Evolutionary conservation across 257 asterid species (phyloP).

Genomic region (Eucommia ulmoides): DNA sequence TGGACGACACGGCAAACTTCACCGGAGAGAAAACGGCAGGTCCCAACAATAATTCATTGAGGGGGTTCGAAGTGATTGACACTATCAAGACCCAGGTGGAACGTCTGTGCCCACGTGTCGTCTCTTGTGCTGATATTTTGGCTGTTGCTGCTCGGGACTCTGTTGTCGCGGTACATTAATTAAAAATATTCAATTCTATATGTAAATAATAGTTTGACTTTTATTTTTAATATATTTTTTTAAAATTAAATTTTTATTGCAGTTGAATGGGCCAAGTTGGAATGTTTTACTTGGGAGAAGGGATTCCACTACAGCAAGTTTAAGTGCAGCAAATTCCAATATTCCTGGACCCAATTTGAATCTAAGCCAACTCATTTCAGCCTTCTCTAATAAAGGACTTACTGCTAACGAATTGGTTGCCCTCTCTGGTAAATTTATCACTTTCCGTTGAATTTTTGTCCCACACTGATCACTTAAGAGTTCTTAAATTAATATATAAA

Average conservation of each 20-base stretch:
- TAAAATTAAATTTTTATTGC: too few relatives aligned
- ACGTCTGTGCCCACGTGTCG: constrained; percentile 29
- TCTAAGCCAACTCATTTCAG: constrained; percentile 35
- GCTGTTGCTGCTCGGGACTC: constrained; percentile 64
- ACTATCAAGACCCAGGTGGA: constrained; percentile 51
- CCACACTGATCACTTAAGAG: too few relatives aligned
- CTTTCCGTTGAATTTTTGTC: too few relatives aligned
- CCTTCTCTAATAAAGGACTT: constrained; percentile 61
- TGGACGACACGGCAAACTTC: constrained; percentile 48
- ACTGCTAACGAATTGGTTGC: constrained; percentile 50
- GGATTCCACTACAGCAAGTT: constrained; percentile 51
- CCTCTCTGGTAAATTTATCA: constrained; percentile 58
- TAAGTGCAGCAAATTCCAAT: constrained; percentile 31
- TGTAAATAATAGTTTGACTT: too few relatives aligned
- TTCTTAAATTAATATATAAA: too few relatives aligned
- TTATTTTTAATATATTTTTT: too few relatives aligned
- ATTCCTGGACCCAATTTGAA: constrained; percentile 34
- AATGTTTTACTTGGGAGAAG: constrained; percentile 48
- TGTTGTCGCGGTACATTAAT: constrained; percentile 46
- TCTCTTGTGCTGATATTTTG: constrained; percentile 74
- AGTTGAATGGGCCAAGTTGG: constrained; percentile 51
- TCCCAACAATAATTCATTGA: constrained; percentile 52
- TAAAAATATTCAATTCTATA: too few relatives aligned
- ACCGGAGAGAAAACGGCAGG: constrained; percentile 60
- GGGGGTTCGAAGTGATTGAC: constrained; percentile 68